Base-by-base conservation (phyloP, 495 filamentous ascomycete species). In the Lophiostoma macrostomum region DNA sequence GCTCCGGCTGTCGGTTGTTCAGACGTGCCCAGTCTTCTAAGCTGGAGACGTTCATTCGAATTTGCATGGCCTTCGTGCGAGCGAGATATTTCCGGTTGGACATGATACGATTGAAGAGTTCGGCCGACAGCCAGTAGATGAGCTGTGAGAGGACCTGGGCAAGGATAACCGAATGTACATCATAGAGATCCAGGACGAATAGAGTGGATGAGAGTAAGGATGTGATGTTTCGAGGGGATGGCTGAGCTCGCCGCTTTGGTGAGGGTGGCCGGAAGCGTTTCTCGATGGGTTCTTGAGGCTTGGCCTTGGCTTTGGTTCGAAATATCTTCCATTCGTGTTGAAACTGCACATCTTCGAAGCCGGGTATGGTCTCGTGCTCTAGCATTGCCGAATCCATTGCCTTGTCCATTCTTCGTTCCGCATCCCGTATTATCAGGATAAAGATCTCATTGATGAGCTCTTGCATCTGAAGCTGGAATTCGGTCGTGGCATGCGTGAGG, bases 391-490 rank as follows among this genome's bases (percentile, higher is more conserved):
- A 73, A 67, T 96, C 93, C 40, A 99, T 70, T 23, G 94, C 86
- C 69, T 95, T 96, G 71, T 99, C 94, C 78, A 99, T 90, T 34
- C 93, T 82, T 54, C 93, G 79, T 71, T 99, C 94, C n/a, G 93
- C 93, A 67, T 99, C 93, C 59, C 93, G 76, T 53, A 96, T 95
- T 57, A 99, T 95, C n/a, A 97, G 77, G 56, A 97, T 93, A 67
- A 96, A 99, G 25, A 99, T 97, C 67, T 99, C 93, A 62, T 97
- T 96, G 68, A 97, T 88, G 27, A 97, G 75, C 70, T 99, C 93
- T 4, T 90, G 87, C 46, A 99, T 78, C 56, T 97, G 90, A 32
- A 87, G 79, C 69, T 99, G 93, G 54, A 96, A 96, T 48, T 90
- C 83, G 24, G 86, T 80, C 0, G 91, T 97, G 8, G 90, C 83